Evolutionary conservation across 345 rosid species (phyloP), one percentile per base, ranked within the genome.

Genomic region (Populus tremula): DNA sequence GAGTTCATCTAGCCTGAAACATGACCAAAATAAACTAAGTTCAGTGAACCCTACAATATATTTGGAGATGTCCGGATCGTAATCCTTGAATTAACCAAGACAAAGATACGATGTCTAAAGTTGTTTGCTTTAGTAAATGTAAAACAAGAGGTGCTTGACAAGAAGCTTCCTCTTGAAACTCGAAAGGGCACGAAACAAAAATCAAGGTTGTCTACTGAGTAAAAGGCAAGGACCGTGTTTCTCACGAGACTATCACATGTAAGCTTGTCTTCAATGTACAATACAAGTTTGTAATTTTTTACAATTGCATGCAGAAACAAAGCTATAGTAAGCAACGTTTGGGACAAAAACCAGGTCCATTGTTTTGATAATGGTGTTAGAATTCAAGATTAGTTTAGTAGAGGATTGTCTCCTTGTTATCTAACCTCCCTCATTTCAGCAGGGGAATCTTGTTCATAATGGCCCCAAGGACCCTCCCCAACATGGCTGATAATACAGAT

Each of bases 191-290:
- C 20, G 33, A 12, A 61, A 47, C 41, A 73, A 77, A 73, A 76
- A 80, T 83, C 88, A 64, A 63, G 72, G 81, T 11, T 85, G 88
- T 82, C 86, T 82, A 13, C 75, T 5, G 29, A 21, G 23, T 21
- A 0, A 12, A 64, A 66, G 84, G 81, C 89, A 84, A 56, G 8
- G 81, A 69, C 87, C 85, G 81, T 73, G 84, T 81, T 84, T 25
- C 78, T 75, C 89, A 77, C 85, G 82, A 68, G 83, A 71, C 53
- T 27, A 0, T 84, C 91, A 84, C 86, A 82, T 87, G 88, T 76
- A 29, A 73, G 77, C 78, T 69, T 74, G 84, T 76, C 85, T 67
- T 79, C 43, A 11, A 35, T 71, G 76, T 0, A 38, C 76, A 36
- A 18, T 83, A 36, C 80, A 82, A 38, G 49, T 12, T 47, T 82